These are phyloP conservation scores for Lipomyces yamadae DNA, from an alignment of 805 yeast species.

Conservation along the genomic window DNA sequence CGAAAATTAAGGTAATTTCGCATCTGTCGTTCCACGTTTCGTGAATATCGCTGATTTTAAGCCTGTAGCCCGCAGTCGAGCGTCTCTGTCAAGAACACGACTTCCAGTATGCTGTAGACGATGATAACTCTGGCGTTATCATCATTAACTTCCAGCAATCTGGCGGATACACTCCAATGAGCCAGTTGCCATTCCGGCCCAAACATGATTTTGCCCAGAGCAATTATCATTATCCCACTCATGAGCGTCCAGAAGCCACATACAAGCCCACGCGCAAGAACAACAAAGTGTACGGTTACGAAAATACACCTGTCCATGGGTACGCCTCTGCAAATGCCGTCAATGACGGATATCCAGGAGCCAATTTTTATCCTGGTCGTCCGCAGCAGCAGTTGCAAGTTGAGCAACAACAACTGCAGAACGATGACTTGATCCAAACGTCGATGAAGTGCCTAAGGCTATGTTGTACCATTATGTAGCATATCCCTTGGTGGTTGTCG, in stretches of 20 bases:
- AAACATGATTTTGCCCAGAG: constrained; percentile 47
- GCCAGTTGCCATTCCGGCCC: constrained; percentile 30
- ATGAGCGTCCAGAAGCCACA: constrained; percentile 37
- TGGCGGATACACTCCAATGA: constrained; percentile 41
- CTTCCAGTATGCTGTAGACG: constrained; percentile 65
- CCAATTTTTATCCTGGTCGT: constrained; percentile 34
- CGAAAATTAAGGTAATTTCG: constrained; percentile 62
- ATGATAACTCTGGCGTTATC: constrained; percentile 79
- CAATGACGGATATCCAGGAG: constrained; percentile 31
- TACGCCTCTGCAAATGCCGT: constrained; percentile 1
- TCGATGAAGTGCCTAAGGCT: constrained; percentile 28
- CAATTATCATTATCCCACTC: constrained; percentile 42
- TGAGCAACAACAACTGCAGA: constrained; percentile 37
- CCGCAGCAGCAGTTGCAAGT: constrained; percentile 39
- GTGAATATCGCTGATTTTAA: neutral
- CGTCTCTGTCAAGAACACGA: constrained; percentile 70
- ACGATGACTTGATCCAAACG: constrained; percentile 20
- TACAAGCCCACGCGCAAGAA: constrained; percentile 12
- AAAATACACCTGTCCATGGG: constrained; percentile 18
- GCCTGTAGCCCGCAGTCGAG: constrained; percentile 74
- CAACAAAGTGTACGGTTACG: constrained; percentile 7
- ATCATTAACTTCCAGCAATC: constrained; percentile 65
- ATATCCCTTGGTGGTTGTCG: neutral
- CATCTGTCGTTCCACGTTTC: neutral
- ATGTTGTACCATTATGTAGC: constrained; percentile 34